Percentiles rank a stretch among this genome's conserved stretches.
These are phyloP conservation scores for Beauveria sp. DNA, from an alignment of 2,329 filamentous ascomycete genomes.

Conservation along the genomic window DNA sequence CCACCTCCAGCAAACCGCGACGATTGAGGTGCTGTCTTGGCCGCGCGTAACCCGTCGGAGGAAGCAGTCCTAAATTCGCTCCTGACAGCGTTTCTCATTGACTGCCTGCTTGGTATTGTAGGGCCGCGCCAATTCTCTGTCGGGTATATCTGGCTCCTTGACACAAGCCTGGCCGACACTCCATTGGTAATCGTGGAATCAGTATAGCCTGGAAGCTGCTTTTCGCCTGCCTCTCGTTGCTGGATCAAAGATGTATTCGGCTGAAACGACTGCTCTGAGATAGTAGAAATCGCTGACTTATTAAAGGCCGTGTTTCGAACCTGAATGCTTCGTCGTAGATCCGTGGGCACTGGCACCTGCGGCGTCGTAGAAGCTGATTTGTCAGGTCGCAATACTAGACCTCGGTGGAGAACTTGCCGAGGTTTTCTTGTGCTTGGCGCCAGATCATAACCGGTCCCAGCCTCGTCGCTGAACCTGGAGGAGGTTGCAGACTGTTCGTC, in stretches of 20 bases:
- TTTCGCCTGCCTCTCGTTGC: neutral
- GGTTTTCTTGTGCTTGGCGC: neutral
- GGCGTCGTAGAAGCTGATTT: conserved; percentile 18
- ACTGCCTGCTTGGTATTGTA: neutral
- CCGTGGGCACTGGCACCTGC: conserved; percentile 15
- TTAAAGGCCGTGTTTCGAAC: neutral
- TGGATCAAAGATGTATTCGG: neutral
- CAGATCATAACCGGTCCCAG: neutral
- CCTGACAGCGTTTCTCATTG: neutral
- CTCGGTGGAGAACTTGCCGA: neutral
- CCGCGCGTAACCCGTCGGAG: neutral
- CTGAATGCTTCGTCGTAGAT: conserved; percentile 3
- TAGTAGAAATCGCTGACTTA: neutral
- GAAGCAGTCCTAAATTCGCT: neutral
- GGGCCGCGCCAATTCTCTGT: neutral
- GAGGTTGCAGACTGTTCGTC: conserved; percentile 19
- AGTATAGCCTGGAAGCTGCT: neutral
- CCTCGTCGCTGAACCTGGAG: conserved; percentile 17
- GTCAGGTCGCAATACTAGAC: neutral
- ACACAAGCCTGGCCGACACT: neutral
- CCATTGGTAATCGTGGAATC: neutral
- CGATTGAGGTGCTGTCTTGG: neutral
- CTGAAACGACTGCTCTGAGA: neutral
- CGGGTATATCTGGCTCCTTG: neutral
- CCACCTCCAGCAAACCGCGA: neutral